These are phyloP conservation scores for Crepidotus sp. DNA, from an alignment of 1,284 basidiomycete species.

Conservation along the genomic window DNA sequence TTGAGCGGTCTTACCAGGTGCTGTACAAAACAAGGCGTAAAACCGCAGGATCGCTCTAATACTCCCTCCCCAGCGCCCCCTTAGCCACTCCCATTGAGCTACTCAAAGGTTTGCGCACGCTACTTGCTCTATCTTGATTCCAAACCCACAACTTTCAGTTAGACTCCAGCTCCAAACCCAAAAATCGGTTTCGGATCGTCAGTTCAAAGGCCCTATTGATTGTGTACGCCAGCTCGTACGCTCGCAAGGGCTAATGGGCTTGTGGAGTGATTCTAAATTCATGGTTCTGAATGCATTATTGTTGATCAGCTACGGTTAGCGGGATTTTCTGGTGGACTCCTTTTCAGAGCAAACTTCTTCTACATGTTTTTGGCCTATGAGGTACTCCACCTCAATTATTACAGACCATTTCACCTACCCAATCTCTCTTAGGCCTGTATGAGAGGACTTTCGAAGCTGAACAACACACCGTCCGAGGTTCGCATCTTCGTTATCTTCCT, in stretches of 20 bases:
- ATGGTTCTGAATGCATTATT: background rate
- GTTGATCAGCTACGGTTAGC: constrained; percentile 21
- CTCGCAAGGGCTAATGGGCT: constrained; percentile 45
- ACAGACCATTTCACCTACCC: constrained; percentile 1
- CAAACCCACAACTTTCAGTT: constrained; percentile 32
- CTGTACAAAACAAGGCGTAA: background rate
- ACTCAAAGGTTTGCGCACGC: constrained; percentile 44
- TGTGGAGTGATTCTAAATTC: constrained; percentile 32
- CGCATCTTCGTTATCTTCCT: constrained; percentile 4
- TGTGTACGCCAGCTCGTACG: constrained; percentile 48
- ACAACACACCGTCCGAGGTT: constrained; percentile 50
- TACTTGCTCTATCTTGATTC: constrained; percentile 1
- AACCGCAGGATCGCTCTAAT: background rate
- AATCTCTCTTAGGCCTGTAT: constrained; percentile 39
- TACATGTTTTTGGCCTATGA: constrained; percentile 64
- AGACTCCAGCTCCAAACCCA: constrained; percentile 72
- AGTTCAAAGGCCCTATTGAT: constrained; percentile 59
- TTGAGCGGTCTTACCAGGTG: constrained; percentile 71
- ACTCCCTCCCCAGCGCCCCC: constrained; percentile 35
- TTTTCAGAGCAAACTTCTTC: constrained; percentile 57
- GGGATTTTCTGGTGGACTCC: constrained; percentile 54
- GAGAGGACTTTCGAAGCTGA: constrained; percentile 42
- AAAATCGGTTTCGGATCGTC: constrained; percentile 41
- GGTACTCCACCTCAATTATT: constrained; percentile 25
- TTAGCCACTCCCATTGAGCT: constrained; percentile 68